Percentiles rank a stretch among this genome's conserved stretches.
Conservation (phyloP, 495 filamentous ascomycete species). For the Penicillium mononematosum region DNA sequence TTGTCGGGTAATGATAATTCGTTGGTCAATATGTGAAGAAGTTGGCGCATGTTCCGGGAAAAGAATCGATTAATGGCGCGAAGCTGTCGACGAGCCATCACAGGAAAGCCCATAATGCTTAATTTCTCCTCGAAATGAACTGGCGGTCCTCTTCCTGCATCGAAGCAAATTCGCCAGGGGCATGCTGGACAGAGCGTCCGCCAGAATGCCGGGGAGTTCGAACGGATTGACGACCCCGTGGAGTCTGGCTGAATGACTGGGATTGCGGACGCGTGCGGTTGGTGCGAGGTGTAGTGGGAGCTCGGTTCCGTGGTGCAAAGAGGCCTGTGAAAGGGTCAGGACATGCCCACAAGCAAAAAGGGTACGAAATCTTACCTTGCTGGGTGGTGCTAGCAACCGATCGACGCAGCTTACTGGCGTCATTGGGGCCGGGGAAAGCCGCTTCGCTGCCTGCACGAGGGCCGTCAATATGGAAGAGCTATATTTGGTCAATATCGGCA, state of each 20-base stretch:
- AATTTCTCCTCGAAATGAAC: background rate
- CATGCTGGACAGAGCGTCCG: background rate
- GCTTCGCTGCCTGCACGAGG: constrained; percentile 15
- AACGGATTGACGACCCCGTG: background rate
- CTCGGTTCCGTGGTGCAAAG: background rate
- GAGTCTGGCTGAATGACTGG: background rate
- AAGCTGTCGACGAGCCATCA: too few species aligned
- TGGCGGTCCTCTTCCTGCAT: background rate
- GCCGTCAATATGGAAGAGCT: constrained; percentile 48
- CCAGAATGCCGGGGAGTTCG: background rate
- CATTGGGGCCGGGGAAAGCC: constrained; percentile 20
- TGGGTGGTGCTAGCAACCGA: constrained; percentile 6
- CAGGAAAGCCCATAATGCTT: background rate
- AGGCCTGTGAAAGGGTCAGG: constrained; percentile 4
- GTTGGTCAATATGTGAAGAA: too few species aligned
- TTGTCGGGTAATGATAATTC: too few species aligned
- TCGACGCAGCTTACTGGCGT: constrained; percentile 6
- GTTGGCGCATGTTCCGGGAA: too few species aligned
- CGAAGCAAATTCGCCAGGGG: background rate
- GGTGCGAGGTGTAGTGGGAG: background rate
- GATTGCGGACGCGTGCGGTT: background rate
- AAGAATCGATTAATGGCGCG: too few species aligned
- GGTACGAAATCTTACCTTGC: background rate
- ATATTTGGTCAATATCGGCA: constrained; percentile 9
- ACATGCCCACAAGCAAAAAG: background rate